Evolutionary conservation across 345 rosid genomes (phyloP).

Genomic region (Gossypium mustelinum): DNA sequence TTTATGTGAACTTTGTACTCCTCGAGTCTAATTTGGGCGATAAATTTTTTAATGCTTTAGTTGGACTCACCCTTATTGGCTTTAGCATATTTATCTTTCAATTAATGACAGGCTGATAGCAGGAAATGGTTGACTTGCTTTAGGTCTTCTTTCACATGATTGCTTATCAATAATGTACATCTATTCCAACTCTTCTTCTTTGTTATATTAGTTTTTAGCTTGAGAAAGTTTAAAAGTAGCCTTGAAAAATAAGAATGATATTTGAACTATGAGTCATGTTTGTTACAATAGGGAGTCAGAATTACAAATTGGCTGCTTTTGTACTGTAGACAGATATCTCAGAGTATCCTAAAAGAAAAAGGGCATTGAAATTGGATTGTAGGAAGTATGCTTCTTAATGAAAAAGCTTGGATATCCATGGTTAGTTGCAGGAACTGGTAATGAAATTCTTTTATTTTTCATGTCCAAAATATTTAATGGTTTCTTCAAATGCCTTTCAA

Average conservation of each 20-base stretch:
- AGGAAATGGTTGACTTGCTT: neutral
- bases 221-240: neutral
- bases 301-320: neutral
- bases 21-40: neutral
- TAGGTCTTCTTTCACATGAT: neutral
- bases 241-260: neutral
- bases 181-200: neutral
- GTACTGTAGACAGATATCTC: neutral
- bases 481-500: constrained; percentile 1
- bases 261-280: neutral
- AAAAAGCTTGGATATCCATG: neutral
- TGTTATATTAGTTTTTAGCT: neutral
- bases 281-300: neutral
- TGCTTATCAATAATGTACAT: neutral
- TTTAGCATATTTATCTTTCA: neutral
- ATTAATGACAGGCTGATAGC: neutral
- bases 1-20: neutral
- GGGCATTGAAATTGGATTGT: neutral
- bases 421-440: constrained; percentile 3
- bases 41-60: neutral
- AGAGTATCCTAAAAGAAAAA: neutral
- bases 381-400: neutral
- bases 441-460: neutral
- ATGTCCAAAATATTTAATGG: neutral
- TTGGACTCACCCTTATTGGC: neutral